Conservation (phyloP, 805 yeast species). For the Ogataea paradorogensis region DNA sequence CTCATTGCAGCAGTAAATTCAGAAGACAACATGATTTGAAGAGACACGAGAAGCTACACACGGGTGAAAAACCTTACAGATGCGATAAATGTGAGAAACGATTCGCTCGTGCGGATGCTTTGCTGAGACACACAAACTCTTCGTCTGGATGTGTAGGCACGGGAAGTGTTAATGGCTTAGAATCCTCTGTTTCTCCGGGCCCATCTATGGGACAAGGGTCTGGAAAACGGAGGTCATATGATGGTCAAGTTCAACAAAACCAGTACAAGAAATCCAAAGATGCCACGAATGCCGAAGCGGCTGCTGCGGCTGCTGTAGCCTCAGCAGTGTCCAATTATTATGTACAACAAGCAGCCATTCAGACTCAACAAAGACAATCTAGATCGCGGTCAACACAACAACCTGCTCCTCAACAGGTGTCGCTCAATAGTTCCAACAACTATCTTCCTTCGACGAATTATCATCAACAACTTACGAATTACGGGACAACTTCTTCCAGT, state of each 20-base stretch:
- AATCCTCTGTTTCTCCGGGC: constrained; percentile 15
- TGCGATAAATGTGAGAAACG: constrained; percentile 60
- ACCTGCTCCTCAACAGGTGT: constrained; percentile 12
- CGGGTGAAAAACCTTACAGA: constrained; percentile 67
- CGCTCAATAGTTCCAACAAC: constrained; percentile 9
- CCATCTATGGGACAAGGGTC: constrained; percentile 11
- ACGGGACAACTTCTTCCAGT: constrained; percentile 7
- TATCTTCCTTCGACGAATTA: constrained; percentile 11
- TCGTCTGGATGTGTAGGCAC: constrained; percentile 28
- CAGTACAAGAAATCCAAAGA: constrained; percentile 15
- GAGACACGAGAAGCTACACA: constrained; percentile 71
- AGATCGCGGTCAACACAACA: constrained; percentile 20
- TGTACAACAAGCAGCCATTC: constrained; percentile 18
- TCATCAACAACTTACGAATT: constrained; percentile 11
- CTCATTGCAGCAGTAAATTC: constrained; percentile 58
- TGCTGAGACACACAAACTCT: constrained; percentile 60
- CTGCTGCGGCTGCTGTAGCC: constrained; percentile 23
- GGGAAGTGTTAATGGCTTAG: constrained; percentile 9
- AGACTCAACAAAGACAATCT: constrained; percentile 20
- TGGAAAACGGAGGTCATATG: constrained; percentile 14
- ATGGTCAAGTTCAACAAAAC: constrained; percentile 6
- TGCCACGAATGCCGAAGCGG: constrained; percentile 17
- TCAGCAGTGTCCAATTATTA: constrained; percentile 20
- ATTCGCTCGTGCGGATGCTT: constrained; percentile 76
- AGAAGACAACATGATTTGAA: constrained; percentile 74